Conservation (phyloP, 768 basidiomycete genomes). For the Arthromyces matolae region DNA sequence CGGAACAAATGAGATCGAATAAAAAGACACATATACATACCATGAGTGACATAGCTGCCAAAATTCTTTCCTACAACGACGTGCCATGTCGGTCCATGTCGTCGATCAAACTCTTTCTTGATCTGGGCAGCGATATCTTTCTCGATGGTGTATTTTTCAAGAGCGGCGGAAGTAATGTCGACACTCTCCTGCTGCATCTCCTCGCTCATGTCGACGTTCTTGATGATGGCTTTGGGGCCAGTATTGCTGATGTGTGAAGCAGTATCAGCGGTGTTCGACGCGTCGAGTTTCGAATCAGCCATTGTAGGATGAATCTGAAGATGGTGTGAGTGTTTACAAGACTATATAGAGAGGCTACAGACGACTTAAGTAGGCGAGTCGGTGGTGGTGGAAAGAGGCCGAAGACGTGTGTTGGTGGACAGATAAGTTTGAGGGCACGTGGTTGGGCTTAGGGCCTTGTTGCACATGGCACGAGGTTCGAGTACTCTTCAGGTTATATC, state of each 20-base stretch:
- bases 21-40: constrained; percentile 43
- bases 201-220: constrained; percentile 95
- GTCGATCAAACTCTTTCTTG: constrained; percentile 96
- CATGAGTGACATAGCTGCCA: constrained; percentile 97
- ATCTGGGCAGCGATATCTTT: constrained; percentile 97
- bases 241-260: constrained; percentile 34
- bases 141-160: constrained; percentile 92
- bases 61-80: constrained; percentile 99
- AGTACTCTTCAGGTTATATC: constrained; percentile 10
- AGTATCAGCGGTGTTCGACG: constrained; percentile 53
- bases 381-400: constrained; percentile 11
- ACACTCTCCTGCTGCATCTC: constrained; percentile 96
- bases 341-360: constrained; percentile 7
- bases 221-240: constrained; percentile 84
- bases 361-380: constrained; percentile 11
- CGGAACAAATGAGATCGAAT: constrained; percentile 4
- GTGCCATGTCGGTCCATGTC: constrained; percentile 95
- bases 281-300: constrained; percentile 54
- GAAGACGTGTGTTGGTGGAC: constrained; percentile 16
- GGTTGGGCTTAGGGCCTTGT: constrained; percentile 16
- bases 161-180: constrained; percentile 78
- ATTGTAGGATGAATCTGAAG: constrained; percentile 26
- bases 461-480: constrained; percentile 18
- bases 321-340: constrained; percentile 7
- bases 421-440: constrained; percentile 17